A percentile compares a stretch with the other conserved stretches of the same genome.
These are phyloP conservation scores for Echinochloa phyllopogon DNA, from an alignment of 176 grass and related monocot genomes.

Conservation along the genomic window DNA sequence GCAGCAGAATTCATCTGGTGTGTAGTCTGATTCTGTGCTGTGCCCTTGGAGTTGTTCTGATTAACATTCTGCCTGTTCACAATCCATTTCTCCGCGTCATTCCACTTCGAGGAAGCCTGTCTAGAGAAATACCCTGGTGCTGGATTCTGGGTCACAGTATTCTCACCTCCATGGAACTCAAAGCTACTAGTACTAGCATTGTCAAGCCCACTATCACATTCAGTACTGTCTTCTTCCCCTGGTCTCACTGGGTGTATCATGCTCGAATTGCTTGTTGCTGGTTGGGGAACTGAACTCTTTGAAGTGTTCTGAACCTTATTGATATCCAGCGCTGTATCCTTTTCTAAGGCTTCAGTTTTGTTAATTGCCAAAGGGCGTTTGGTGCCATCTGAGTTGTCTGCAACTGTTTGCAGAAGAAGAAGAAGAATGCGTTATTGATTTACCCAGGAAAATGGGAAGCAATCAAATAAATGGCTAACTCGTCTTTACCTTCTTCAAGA, in stretches of 20 bases:
- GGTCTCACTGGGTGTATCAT: conserved; percentile 78
- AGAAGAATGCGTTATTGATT: conserved; percentile 28
- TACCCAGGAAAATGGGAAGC: not conserved
- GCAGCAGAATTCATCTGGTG: conserved; percentile 43
- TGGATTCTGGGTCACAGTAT: conserved; percentile 45
- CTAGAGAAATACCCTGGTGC: conserved; percentile 55
- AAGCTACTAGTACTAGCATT: conserved; percentile 69
- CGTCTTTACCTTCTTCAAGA: conserved; percentile 67
- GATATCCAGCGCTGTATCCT: conserved; percentile 28
- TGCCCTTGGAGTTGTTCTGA: conserved; percentile 37
- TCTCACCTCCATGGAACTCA: conserved; percentile 80
- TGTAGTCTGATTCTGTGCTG: conserved; percentile 33
- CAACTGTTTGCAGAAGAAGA: conserved; percentile 36
- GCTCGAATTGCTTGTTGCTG: conserved; percentile 60
- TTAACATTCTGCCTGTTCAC: conserved; percentile 72
- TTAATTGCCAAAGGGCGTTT: conserved; percentile 43
- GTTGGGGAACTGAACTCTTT: conserved; percentile 50
- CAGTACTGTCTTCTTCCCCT: conserved; percentile 68
- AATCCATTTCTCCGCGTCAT: conserved; percentile 98
- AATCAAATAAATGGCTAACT: conserved; percentile 10
- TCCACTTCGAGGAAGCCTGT: conserved; percentile 86
- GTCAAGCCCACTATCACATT: conserved; percentile 66
- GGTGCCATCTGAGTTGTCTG: conserved; percentile 63
- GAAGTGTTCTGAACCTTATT: conserved; percentile 45
- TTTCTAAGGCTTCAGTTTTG: conserved; percentile 31